Evolutionary conservation across 1,284 basidiomycete species (phyloP), one percentile per base, ranked within the genome.

Genomic region (Ustilago hordei): DNA sequence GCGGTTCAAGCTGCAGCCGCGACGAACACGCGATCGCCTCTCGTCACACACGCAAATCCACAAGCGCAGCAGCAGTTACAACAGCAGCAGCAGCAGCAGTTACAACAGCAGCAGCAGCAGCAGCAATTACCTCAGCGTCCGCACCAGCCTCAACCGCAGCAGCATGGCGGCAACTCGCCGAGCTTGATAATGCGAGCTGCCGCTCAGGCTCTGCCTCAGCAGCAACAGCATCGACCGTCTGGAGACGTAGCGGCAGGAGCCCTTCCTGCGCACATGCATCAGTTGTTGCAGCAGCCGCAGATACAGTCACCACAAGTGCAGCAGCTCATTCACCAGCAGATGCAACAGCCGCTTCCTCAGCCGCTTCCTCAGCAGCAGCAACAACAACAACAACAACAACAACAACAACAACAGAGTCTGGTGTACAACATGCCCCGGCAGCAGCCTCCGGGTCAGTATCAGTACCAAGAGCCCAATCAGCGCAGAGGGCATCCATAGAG

Each of bases 381-480:
- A 23, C 62, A 59, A 19, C 19, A 19, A 19, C 19, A 19, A 19
- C 19, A 19, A 19, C 19, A 19, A 19, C 19, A 19, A 19, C 19
- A 19, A 19, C 19, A 50, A 8, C 56, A 54, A 31, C 58, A 60
- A 23, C 62, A 59, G 19, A 19, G n/a, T 4, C 39, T 7, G 47
- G 7, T 39, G 4, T 47, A 56, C 43, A 13, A 55, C 19, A 3
- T 57, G 35, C 17, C 55, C 13, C 43, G 11, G 15, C 4, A 17
- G 17, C 43, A 45, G 4, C 13, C 39, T 11, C 50, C 41, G n/a
- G 28, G 23, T 13, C 9, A 32, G 36, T 58, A 60, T 39, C 55
- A 19, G 9, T 60, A 60, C 41, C 60, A 63, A 38, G 56, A 64
- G 28, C 57, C 67, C 1, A 60, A 69, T 13, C 67, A 69, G 34